These are phyloP conservation scores for Ajuga reptans DNA, from an alignment of 305 asterid genomes.

Conservation along the genomic window DNA sequence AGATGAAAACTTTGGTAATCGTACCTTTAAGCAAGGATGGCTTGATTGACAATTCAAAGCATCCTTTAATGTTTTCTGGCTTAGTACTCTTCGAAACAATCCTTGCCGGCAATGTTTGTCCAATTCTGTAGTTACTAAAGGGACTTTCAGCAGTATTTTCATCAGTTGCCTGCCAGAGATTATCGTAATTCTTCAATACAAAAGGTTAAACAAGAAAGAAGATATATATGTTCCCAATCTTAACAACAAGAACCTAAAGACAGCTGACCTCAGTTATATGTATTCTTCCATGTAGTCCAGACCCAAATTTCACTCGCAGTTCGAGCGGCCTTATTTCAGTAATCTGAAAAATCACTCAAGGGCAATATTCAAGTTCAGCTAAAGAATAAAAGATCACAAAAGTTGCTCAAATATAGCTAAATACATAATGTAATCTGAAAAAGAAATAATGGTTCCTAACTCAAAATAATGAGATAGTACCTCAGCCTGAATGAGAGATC, in stretches of 20 bases:
- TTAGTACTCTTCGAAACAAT: slow-evolving; percentile 60
- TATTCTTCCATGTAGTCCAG: slow-evolving; percentile 70
- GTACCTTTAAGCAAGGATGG: slow-evolving; percentile 69
- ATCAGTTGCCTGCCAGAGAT: slow-evolving; percentile 53
- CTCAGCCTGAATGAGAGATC: slow-evolving; percentile 82
- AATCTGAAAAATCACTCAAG: slow-evolving; percentile 52
- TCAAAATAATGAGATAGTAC: slow-evolving; percentile 31
- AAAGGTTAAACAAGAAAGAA: slow-evolving; percentile 3
- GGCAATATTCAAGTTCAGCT: not conserved
- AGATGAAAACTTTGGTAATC: not conserved
- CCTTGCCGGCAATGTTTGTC: slow-evolving; percentile 71
- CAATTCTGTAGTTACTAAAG: slow-evolving; percentile 51
- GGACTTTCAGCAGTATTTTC: slow-evolving; percentile 57
- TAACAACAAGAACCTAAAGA: slow-evolving; percentile 18
- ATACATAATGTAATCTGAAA: not conserved
- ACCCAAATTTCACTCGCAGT: slow-evolving; percentile 77
- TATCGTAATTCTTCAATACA: not conserved
- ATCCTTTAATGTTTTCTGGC: slow-evolving; percentile 37
- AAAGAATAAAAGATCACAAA: slow-evolving; percentile 3
- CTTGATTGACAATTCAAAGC: slow-evolving; percentile 59
- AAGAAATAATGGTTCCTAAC: not conserved
- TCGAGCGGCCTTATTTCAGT: slow-evolving; percentile 84
- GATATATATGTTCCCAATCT: not conserved
- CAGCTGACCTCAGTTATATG: slow-evolving; percentile 81
- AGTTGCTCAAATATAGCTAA: slow-evolving; percentile 2